These are phyloP conservation scores for Carex scoparia DNA, from an alignment of 176 grass and related monocot species.

Conservation along the genomic window DNA sequence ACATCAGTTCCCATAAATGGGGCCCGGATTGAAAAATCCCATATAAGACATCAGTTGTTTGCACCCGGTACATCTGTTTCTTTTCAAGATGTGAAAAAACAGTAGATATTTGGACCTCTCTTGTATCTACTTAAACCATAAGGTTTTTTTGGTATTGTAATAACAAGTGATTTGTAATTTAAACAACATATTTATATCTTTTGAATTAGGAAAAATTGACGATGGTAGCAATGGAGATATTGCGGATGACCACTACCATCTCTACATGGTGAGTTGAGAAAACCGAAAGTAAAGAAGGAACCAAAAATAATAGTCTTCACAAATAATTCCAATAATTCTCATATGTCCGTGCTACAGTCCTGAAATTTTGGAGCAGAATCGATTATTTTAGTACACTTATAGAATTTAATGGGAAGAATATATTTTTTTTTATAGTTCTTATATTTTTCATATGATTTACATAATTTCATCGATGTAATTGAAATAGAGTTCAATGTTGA, in stretches of 20 bases:
- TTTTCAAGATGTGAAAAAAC: neutral
- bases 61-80: neutral
- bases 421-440: neutral
- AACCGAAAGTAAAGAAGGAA: neutral
- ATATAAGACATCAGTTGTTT: neutral
- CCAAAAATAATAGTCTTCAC: neutral
- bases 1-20: neutral
- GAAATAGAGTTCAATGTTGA: neutral
- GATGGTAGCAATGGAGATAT: conserved; percentile 50
- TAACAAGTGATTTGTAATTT: neutral
- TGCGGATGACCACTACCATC: conserved; percentile 70
- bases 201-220: conserved; percentile 39
- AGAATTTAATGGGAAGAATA: neutral
- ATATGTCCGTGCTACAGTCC: neutral
- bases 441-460: neutral
- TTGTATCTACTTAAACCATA: neutral
- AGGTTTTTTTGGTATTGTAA: neutral
- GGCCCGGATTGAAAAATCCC: neutral
- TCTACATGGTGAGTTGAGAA: conserved; percentile 40
- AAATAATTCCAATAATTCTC: neutral
- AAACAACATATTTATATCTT: neutral
- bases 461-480: neutral
- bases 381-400: neutral
- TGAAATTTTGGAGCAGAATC: neutral
- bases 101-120: neutral